Conservation (phyloP, 176 grass and related monocot species). For the Phragmites australis region DNA sequence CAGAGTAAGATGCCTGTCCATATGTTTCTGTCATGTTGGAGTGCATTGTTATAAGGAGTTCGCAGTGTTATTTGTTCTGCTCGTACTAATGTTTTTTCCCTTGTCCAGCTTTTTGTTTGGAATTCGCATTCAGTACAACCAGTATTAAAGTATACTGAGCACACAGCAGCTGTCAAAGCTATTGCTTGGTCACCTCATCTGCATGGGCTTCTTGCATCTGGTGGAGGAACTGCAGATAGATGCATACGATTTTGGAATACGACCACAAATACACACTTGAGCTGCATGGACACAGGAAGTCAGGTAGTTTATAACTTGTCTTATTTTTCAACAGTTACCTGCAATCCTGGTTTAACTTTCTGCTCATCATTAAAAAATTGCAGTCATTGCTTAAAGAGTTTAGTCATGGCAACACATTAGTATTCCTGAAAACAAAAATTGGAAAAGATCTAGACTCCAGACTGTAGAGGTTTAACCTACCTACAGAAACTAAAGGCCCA, state of each 20-base stretch:
- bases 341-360: background rate
- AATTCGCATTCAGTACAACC: conserved; percentile 90
- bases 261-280: conserved; percentile 79
- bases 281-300: conserved; percentile 87
- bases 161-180: conserved; percentile 98
- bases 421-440: background rate
- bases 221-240: conserved; percentile 96
- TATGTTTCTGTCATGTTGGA: conserved; percentile 10
- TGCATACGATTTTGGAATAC: conserved; percentile 99
- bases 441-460: background rate
- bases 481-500: background rate
- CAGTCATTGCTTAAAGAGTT: background rate
- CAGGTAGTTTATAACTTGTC: conserved; percentile 61
- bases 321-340: background rate
- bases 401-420: background rate
- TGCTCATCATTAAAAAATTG: background rate
- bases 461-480: background rate
- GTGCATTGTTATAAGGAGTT: conserved; percentile 7
- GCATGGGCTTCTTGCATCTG: conserved; percentile 92
- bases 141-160: conserved; percentile 86
- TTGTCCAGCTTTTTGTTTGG: conserved; percentile 91
- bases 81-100: background rate
- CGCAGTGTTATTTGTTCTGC: background rate
- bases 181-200: conserved; percentile 99
- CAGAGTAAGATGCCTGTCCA: conserved; percentile 52